Base-by-base conservation (phyloP, 202 grass and related monocot genomes). In the Dendrocalamus latiflorus region DNA sequence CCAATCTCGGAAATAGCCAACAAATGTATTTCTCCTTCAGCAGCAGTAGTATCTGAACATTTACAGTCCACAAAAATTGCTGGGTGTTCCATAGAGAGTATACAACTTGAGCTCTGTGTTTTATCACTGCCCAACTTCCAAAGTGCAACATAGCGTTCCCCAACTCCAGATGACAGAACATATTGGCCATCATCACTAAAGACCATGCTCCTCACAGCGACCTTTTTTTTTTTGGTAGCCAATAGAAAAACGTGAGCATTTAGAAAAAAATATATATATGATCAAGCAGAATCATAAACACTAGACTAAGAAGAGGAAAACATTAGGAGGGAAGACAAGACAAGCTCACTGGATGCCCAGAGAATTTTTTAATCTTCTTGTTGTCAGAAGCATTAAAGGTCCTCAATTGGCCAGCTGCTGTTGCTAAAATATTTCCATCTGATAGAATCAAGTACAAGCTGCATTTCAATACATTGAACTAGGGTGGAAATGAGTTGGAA, bases 391-490 rank as follows among this genome's bases (percentile, higher is more conserved):
- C 86, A 84, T 69, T 84, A 78, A 93, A 95, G 67, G 87, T 93
- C 70, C 86, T 93, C 85, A 99, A 81, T 81, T 92, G 96, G 21
- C 91, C 93, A 83, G 96, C 89, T 85, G 96, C 96, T 41, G 89
- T 90, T 71, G 96, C 96, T 78, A 98, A 88, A 85, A 90, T 81
- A 12, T 87, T 87, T 85, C 93, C 93, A 94, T 99, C 96, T 99
- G 75, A 78, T 47, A 81, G 65, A 82, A 81, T 48, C 18, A 82
- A 74, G 70, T 42, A 75, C 69, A 80, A 75, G 47, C 10, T 39
- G 26, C 16, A 63, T 64, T 77, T 79, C 26, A 34, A 57, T 86
- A 86, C 55, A 55, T 68, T 75, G 24, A 90, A 61, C 43, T 54
- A 44, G 47, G 51, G 68, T 78, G 24, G 59, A 45, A 60, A 59